Evolutionary conservation across 1,139 yeast genomes (phyloP).

Genomic region (Barnettozyma hawaiiensis): DNA sequence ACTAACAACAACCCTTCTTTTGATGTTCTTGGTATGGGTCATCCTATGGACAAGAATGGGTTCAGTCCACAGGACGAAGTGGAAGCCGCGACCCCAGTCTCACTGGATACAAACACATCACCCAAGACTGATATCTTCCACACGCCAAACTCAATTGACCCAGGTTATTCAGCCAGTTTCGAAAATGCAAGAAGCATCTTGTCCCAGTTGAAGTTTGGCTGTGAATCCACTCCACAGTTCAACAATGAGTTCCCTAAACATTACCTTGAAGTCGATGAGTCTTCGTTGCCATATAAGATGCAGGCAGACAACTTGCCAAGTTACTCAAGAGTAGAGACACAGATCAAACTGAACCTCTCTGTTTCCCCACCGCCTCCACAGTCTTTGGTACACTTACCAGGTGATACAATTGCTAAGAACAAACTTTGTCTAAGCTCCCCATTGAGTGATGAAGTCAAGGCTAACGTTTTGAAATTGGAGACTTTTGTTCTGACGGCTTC

Average conservation of each 20-base stretch:
- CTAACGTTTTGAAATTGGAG: conserved; percentile 56
- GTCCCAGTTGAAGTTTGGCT: conserved; percentile 53
- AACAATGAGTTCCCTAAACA: conserved; percentile 20
- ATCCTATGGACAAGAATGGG: not conserved
- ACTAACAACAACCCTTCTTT: conserved; percentile 1
- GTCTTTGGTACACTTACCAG: conserved; percentile 68
- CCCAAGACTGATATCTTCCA: conserved; percentile 21
- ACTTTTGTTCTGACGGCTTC: conserved; percentile 55
- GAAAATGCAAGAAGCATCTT: conserved; percentile 48
- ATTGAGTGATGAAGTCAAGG: conserved; percentile 41
- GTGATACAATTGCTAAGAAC: conserved; percentile 82
- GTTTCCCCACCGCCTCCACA: conserved; percentile 72
- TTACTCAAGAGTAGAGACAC: conserved; percentile 90
- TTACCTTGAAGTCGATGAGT: conserved; percentile 22
- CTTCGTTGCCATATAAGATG: conserved; percentile 51
- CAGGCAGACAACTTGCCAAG: conserved; percentile 60
- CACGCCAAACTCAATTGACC: conserved; percentile 19
- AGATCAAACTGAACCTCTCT: conserved; percentile 67
- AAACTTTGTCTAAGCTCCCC: conserved; percentile 56
- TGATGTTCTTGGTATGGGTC: not conserved
- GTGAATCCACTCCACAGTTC: conserved; percentile 26
- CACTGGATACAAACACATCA: conserved; percentile 12
- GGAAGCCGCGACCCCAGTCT: conserved; percentile 18
- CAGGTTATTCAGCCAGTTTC: conserved; percentile 25
- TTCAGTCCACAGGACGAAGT: not conserved